Evolutionary conservation across 2,329 filamentous ascomycete genomes (phyloP).

Genomic region (Pezicula neosporulosa): DNA sequence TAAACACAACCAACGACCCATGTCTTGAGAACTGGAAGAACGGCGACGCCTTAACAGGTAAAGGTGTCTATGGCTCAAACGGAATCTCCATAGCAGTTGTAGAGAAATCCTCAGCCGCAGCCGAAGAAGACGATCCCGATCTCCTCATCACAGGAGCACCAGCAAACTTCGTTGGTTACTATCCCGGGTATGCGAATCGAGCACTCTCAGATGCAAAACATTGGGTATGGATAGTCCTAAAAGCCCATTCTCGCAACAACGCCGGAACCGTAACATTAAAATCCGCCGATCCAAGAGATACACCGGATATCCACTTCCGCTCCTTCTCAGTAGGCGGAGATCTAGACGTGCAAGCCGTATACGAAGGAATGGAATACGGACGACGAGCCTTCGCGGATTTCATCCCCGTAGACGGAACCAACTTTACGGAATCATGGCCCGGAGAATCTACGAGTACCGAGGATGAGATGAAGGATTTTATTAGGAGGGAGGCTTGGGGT

Average conservation of each 20-base stretch:
- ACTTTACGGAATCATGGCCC: slow-evolving; percentile 39
- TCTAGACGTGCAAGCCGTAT: slow-evolving; percentile 15
- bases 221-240: slow-evolving; percentile 41
- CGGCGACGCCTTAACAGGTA: slow-evolving; percentile 10
- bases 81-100: slow-evolving; percentile 44
- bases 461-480: slow-evolving; percentile 41
- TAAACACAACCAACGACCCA: slow-evolving; percentile 31
- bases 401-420: slow-evolving; percentile 35
- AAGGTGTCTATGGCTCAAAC: slow-evolving; percentile 34
- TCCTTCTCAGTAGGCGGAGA: slow-evolving; percentile 47
- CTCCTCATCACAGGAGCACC: slow-evolving; percentile 29
- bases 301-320: slow-evolving; percentile 60
- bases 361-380: slow-evolving; percentile 12
- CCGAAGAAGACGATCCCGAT: slow-evolving; percentile 34
- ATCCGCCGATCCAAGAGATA: slow-evolving; percentile 59
- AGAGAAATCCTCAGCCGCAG: slow-evolving; percentile 28
- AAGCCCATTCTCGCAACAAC: slow-evolving; percentile 59
- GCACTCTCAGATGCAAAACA: slow-evolving; percentile 35
- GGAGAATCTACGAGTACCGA: slow-evolving; percentile 36
- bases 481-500: slow-evolving; percentile 48
- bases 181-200: slow-evolving; percentile 34
- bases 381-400: slow-evolving; percentile 33
- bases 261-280: slow-evolving; percentile 59
- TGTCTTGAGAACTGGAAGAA: slow-evolving; percentile 27
- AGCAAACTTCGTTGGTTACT: slow-evolving; percentile 38